Percentiles rank a stretch among this genome's conserved stretches.
Conservation (phyloP, 345 rosid species). For the Salix arbutifolia region DNA sequence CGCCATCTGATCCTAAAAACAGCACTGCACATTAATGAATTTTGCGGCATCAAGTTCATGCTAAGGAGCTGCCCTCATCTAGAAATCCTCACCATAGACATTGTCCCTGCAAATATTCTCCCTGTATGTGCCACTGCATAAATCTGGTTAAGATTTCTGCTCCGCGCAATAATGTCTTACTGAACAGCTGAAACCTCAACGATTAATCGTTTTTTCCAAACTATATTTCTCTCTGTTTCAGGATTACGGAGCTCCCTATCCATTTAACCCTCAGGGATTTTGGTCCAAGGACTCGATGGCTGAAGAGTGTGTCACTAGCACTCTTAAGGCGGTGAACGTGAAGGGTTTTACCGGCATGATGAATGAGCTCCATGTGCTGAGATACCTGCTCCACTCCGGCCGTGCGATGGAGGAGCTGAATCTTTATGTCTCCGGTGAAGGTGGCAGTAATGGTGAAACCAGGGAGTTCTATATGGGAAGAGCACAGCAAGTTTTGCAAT, state of each 20-base stretch:
- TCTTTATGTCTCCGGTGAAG: neutral
- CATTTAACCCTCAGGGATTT: neutral
- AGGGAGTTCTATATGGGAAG: neutral
- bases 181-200: neutral
- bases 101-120: conserved; percentile 15
- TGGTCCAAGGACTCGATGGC: neutral
- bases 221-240: neutral
- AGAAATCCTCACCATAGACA: conserved; percentile 35
- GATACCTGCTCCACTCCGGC: conserved; percentile 2
- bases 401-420: neutral
- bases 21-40: conserved; percentile 26
- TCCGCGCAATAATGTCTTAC: neutral
- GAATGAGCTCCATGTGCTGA: neutral
- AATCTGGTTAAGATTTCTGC: neutral
- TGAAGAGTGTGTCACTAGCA: neutral
- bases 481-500: neutral
- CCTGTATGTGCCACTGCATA: conserved; percentile 18
- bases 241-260: neutral
- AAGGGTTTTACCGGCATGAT: neutral
- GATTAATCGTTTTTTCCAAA: neutral
- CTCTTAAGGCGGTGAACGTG: conserved; percentile 2
- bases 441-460: neutral
- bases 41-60: conserved; percentile 38
- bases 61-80: conserved; percentile 28
- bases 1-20: conserved; percentile 35